Evolutionary conservation across 257 asterid species (phyloP), one percentile per base, ranked within the genome.

Genomic region (Nicotiana tomentosiformis): DNA sequence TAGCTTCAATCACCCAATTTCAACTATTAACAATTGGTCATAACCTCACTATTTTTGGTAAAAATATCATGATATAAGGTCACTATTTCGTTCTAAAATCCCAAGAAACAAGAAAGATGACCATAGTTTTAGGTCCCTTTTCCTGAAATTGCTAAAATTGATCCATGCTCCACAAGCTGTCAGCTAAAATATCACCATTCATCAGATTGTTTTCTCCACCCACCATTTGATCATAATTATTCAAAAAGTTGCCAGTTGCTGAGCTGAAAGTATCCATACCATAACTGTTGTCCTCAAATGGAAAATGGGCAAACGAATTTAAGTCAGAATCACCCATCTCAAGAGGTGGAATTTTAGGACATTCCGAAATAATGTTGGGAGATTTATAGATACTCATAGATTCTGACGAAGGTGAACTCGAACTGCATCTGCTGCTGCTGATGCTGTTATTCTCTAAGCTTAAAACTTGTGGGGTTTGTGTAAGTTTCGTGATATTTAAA

Each of bases 121-220:
- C 17, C 58, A 53, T 53, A 53, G 18, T 53, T 53, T 29, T 46
- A 86, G 4, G 12, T 43, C 0, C 51, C 51, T 43, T 43, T 0
- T 43, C 10, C 51, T 43, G 51, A 43, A 43, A 43, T 43, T 43
- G 51, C 51, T 43, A 43, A 55, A 85, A 49, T 0, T 87, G 82
- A 83, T 87, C 90, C 84, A 87, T 51, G 66, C 74, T 83, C 86
- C 88, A 87, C 8, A 81, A 57, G 4, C 83, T 77, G 14, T 66
- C 53, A 58, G 66, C 66, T 57, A 87, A 43, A 61, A 78, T 84
- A 12, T 82, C 88, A 17, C 49, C 55, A 5, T 14, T 14, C 89
- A 82, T n/a, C 69, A 43, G 11, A 43, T 81, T 81, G 35, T 76
- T 85, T 66, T 83, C 74, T 57, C 62, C 84, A 56, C 66, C 33